phyloP scores from a whole-genome alignment of 768 basidiomycete genomes.

The Leccinum longicurvipes region DNA sequence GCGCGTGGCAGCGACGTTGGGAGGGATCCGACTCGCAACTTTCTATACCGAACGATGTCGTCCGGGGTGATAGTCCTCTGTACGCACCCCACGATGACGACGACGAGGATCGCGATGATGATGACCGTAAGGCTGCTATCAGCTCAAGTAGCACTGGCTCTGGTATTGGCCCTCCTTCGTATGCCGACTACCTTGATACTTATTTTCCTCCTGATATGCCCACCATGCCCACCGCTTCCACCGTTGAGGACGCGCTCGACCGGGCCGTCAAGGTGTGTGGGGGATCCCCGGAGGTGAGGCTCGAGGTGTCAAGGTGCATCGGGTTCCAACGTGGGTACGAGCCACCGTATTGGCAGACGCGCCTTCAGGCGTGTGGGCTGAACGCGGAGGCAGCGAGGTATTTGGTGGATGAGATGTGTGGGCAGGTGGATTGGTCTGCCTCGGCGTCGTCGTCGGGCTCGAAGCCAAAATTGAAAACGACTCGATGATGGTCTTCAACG shows the following conservation, averaged over 20 bases:
- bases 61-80: conserved; percentile 23
- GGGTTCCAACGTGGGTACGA: conserved; percentile 24
- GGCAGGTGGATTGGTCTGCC: conserved; percentile 19
- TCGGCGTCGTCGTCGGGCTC: background rate
- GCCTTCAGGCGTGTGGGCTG: conserved; percentile 22
- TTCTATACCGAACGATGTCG: conserved; percentile 3
- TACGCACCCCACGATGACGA: conserved; percentile 6
- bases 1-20: conserved; percentile 10
- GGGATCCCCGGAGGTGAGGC: conserved; percentile 15
- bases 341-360: conserved; percentile 25
- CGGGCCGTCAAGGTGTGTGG: conserved; percentile 17
- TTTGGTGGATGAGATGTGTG: conserved; percentile 28
- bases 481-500: background rate
- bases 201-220: conserved; percentile 7
- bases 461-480: background rate
- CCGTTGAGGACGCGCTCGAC: conserved; percentile 20
- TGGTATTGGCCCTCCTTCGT: conserved; percentile 17
- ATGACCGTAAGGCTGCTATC: background rate
- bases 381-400: conserved; percentile 10
- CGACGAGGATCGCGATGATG: too few relatives aligned
- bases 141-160: conserved; percentile 6
- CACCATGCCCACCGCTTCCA: conserved; percentile 5
- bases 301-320: conserved; percentile 25
- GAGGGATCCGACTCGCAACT: background rate
- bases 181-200: conserved; percentile 7